A percentile compares a stretch with the other conserved stretches of the same genome.
Conservation (phyloP, 306 rosid species). For the Ochetophila trinervis region DNA sequence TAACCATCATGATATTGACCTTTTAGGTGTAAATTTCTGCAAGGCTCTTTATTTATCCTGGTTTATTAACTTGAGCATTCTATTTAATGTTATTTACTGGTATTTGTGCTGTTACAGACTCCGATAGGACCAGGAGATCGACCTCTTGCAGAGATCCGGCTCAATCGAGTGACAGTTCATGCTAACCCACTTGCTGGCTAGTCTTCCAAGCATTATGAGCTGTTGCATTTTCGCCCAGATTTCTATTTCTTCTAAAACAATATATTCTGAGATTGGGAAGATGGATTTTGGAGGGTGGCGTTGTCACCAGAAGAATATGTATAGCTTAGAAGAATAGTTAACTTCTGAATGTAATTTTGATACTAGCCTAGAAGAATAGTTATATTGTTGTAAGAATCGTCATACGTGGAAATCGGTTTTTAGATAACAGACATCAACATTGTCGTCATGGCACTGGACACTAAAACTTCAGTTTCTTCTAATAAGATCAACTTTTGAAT, state of each 20-base stretch:
- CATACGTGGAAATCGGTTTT: neutral
- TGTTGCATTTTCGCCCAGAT: neutral
- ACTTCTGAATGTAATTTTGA: neutral
- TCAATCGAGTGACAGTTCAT: constrained; percentile 80
- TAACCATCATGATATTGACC: too few relatives aligned
- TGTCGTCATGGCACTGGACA: too few relatives aligned
- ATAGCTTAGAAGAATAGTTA: constrained; percentile 3
- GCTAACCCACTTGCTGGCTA: constrained; percentile 88
- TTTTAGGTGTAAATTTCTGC: too few relatives aligned
- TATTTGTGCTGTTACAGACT: constrained; percentile 59
- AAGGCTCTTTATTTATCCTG: too few relatives aligned
- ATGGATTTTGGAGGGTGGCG: neutral
- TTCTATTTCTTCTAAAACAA: too few relatives aligned
- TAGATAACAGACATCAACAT: neutral
- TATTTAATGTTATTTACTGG: constrained; percentile 1
- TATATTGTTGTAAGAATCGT: neutral
- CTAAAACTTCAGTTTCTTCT: too few relatives aligned
- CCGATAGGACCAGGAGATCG: constrained; percentile 86
- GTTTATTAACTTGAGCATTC: neutral
- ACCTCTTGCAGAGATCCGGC: constrained; percentile 93
- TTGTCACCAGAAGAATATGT: constrained; percentile 11
- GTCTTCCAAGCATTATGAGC: constrained; percentile 1
- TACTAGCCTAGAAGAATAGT: neutral
- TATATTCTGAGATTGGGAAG: neutral
- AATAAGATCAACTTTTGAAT: too few relatives aligned